A percentile compares a stretch with the other conserved stretches of the same genome.
These are phyloP conservation scores for Blakeslea trispora DNA, from an alignment of 371 early-diverging fungal genomes.

Conservation along the genomic window DNA sequence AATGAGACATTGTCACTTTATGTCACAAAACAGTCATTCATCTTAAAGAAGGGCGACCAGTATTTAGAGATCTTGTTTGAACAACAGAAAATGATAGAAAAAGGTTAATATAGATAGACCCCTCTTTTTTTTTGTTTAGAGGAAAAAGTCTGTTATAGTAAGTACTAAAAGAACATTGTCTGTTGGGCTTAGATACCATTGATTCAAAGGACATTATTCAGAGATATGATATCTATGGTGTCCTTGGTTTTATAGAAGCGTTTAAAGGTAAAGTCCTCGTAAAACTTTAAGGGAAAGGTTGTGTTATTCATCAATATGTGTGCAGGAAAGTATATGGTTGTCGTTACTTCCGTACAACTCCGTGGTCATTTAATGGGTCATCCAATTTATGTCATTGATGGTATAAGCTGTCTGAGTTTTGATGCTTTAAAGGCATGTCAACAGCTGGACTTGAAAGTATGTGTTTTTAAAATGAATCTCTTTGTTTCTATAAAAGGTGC, in stretches of 20 bases:
- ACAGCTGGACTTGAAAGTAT: constrained; percentile 25
- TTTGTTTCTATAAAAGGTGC: neutral
- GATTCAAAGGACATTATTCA: constrained; percentile 22
- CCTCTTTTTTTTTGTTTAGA: too few relatives aligned
- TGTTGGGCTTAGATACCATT: constrained; percentile 22
- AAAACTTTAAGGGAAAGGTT: too few relatives aligned
- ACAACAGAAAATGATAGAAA: constrained; percentile 21
- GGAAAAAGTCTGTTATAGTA: too few relatives aligned
- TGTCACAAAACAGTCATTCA: constrained; percentile 28
- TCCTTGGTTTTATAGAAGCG: constrained; percentile 45
- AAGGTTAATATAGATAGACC: constrained; percentile 16
- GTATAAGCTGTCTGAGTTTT: constrained; percentile 47
- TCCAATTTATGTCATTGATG: constrained; percentile 48
- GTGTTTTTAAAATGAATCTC: neutral
- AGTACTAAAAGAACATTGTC: neutral
- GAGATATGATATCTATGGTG: constrained; percentile 39
- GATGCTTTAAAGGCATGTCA: constrained; percentile 31
- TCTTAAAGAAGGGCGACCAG: constrained; percentile 19
- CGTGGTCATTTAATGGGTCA: constrained; percentile 51
- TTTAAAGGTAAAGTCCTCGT: constrained; percentile 32
- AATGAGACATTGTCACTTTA: constrained; percentile 23
- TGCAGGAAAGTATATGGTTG: constrained; percentile 43
- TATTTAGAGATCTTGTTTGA: constrained; percentile 35
- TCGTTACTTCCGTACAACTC: constrained; percentile 44
- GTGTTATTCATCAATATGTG: too few relatives aligned